Conservation (phyloP, 352 stramenopile species). For the Pythium aristosporum region DNA sequence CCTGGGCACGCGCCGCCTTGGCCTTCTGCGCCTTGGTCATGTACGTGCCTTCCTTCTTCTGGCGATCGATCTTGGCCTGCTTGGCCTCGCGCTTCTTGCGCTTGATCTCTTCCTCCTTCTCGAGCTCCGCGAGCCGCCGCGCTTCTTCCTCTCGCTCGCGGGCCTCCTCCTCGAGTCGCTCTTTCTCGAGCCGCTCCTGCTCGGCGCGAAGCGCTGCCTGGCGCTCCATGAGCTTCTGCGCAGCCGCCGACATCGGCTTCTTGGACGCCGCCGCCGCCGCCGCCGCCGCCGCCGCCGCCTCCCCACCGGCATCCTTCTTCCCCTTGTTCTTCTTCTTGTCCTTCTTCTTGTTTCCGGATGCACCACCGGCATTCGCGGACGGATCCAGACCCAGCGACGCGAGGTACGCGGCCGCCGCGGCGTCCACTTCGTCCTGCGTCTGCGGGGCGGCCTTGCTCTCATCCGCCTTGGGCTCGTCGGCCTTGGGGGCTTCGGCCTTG, state of each 20-base stretch:
- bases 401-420: slow-evolving; percentile 70
- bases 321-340: slow-evolving; percentile 81
- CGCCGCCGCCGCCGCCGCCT: slow-evolving; percentile 1
- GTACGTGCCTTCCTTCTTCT: slow-evolving; percentile 97
- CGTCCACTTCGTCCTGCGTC: slow-evolving; percentile 45
- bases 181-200: slow-evolving; percentile 66
- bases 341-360: slow-evolving; percentile 85
- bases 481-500: slow-evolving; percentile 29
- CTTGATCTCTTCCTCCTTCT: slow-evolving; percentile 54
- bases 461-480: slow-evolving; percentile 12
- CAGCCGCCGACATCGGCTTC: slow-evolving; percentile 74
- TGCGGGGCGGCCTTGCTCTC: slow-evolving; percentile 20
- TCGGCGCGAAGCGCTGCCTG: slow-evolving; percentile 71
- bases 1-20: slow-evolving; percentile 88
- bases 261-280: slow-evolving; percentile 29
- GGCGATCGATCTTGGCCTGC: slow-evolving; percentile 87
- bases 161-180: slow-evolving; percentile 58
- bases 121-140: slow-evolving; percentile 43
- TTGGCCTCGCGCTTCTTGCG: slow-evolving; percentile 86
- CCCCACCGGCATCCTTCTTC: slow-evolving; percentile 45
- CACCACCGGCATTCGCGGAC: slow-evolving; percentile 53
- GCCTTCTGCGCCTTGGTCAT: slow-evolving; percentile 99
- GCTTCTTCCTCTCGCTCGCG: slow-evolving; percentile 70
- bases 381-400: slow-evolving; percentile 72
- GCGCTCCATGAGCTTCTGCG: slow-evolving; percentile 70